Conservation (phyloP, 306 rosid species). For the Ormosia semicastrata region DNA sequence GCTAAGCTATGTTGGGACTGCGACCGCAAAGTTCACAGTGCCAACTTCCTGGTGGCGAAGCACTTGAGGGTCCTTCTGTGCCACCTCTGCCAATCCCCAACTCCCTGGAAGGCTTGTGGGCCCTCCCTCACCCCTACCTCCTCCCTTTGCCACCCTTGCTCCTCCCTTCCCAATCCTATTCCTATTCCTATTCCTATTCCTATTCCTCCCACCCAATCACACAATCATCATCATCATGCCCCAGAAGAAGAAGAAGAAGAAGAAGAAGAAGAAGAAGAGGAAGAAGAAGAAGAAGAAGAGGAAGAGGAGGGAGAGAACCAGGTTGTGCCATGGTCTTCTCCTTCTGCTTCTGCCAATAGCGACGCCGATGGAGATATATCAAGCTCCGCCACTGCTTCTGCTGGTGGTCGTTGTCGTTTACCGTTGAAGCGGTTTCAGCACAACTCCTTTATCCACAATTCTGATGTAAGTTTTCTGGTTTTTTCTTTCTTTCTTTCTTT, state of each 20-base stretch:
- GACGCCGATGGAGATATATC: slow-evolving; percentile 21
- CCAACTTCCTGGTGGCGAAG: slow-evolving; percentile 56
- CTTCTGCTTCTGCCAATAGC: slow-evolving; percentile 29
- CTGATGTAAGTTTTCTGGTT: background rate
- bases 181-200: no score
- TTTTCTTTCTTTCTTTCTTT: background rate
- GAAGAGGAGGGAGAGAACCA: slow-evolving; percentile 49
- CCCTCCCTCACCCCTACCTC: slow-evolving; percentile 45
- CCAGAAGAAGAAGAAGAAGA: background rate
- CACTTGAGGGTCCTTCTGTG: slow-evolving; percentile 58
- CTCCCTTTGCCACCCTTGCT: slow-evolving; percentile 44
- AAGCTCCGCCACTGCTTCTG: background rate
- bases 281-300: background rate
- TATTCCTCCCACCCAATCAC: no score
- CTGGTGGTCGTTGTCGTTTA: background rate
- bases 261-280: background rate
- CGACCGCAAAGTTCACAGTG: slow-evolving; percentile 55
- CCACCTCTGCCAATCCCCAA: slow-evolving; percentile 48
- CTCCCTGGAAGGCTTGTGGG: slow-evolving; percentile 62
- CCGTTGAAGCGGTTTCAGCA: background rate
- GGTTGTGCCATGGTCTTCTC: slow-evolving; percentile 56
- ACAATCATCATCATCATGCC: no score
- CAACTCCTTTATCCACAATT: background rate
- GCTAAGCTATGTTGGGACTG: slow-evolving; percentile 64
- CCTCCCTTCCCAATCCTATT: no score